Evolutionary conservation across 2,329 filamentous ascomycete genomes (phyloP), one percentile per base, ranked within the genome.

Genomic region (Botrytis deweyae): DNA sequence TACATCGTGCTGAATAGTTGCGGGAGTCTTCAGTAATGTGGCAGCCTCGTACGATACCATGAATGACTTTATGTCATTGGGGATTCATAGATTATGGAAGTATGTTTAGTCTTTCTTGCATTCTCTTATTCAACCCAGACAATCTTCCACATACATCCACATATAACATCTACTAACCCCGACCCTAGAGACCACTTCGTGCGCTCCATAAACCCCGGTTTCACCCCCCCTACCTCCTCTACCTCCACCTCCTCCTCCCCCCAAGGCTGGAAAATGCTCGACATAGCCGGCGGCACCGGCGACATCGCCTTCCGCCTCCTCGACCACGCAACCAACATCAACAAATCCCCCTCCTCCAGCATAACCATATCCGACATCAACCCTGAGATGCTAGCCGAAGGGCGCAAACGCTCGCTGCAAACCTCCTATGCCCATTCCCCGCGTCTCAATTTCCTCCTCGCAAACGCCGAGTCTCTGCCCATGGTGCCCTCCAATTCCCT

Each of bases 41-140:
- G 96, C 96, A 78, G 91, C 78, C 63, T 80, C 92, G 29, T 99
- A 99, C 84, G 96, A 99, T 83, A 92, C 91, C 76, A 99, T 99
- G 96, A 99, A 99, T 85, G 96, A 99, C 83, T 88, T 98, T 78
- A 99, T 99, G 96, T 98, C 96, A 12, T 89, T 99, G 66, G 96
- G 96, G 72, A 95, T 97, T 84, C 96, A 99, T 83, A 92, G 96
- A 62, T 86, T 99, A 55, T 99, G 96, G 96, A 99, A 92, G 79
- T 89, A 89, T 78, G 68, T 87, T 83, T 65, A 63, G 4, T 36
- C 14, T 29, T 29, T 10, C 8, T 38, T 10, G 10, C 58, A 65
- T 55, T 18, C 3, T 5, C 36, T 36, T 44, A 18, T 33, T 8
- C 16, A 59, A 42, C 16, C 25, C 20, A 62, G n/a, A n/a, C 16